These are phyloP conservation scores for Eragrostis nindensis DNA, from an alignment of 176 grass and related monocot species.

Conservation along the genomic window DNA sequence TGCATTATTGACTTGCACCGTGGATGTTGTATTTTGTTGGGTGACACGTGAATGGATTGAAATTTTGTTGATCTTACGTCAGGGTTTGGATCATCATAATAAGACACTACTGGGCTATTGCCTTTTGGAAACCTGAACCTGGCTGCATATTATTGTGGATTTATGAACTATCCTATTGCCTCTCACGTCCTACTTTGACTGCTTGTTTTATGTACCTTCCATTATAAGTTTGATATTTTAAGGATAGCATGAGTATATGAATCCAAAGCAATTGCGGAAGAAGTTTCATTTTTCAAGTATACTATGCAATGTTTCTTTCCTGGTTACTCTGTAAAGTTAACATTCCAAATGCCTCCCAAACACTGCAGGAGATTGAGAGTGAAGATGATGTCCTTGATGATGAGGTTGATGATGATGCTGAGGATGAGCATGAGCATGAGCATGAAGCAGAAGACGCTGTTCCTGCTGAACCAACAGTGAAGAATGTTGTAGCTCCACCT, in stretches of 20 bases:
- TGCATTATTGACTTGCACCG: background rate
- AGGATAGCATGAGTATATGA: background rate
- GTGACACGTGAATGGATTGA: background rate
- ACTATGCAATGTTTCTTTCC: background rate
- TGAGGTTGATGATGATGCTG: constrained; percentile 62
- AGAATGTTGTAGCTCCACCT: constrained; percentile 50
- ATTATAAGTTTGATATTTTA: background rate
- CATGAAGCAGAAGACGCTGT: constrained; percentile 54
- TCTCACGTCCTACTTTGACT: background rate
- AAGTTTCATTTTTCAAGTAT: background rate
- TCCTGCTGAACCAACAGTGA: constrained; percentile 41
- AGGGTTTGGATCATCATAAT: constrained; percentile 5
- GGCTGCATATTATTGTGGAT: constrained; percentile 4
- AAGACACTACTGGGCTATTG: constrained; percentile 8
- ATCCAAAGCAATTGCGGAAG: background rate
- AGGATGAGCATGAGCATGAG: constrained; percentile 52
- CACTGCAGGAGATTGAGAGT: constrained; percentile 83
- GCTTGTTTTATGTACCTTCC: constrained; percentile 13
- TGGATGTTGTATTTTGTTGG: background rate
- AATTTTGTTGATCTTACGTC: constrained; percentile 4
- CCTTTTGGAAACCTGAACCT: background rate
- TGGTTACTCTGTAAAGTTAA: constrained; percentile 7
- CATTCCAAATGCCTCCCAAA: background rate
- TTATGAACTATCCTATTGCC: background rate
- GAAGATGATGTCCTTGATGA: constrained; percentile 88